These are phyloP conservation scores for Tylopilus vinaceipallidus DNA, from an alignment of 768 basidiomycete genomes.

Conservation along the genomic window DNA sequence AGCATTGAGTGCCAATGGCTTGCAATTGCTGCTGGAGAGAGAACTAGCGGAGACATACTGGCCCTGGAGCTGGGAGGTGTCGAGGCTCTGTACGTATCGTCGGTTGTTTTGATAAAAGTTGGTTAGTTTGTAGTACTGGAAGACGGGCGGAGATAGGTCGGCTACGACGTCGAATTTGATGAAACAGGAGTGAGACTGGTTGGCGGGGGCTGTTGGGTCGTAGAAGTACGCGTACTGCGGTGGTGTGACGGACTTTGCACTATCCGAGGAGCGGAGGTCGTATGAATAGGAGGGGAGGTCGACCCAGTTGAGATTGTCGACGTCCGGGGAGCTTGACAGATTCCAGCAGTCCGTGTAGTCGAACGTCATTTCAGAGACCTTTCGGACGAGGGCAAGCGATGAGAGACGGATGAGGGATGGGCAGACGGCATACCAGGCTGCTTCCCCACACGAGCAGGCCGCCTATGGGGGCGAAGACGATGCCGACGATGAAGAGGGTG, in stretches of 20 bases:
- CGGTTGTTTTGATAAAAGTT: conserved; percentile 99
- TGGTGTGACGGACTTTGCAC: conserved; percentile 41
- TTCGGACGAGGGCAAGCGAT: conserved; percentile 13
- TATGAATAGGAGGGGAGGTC: conserved; percentile 66
- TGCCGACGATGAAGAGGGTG: conserved; percentile 90
- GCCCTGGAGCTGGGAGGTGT: conserved; percentile 84
- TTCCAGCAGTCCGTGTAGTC: conserved; percentile 94
- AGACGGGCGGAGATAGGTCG: conserved; percentile 68
- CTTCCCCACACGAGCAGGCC: conserved; percentile 93
- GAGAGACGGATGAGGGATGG: conserved; percentile 24
- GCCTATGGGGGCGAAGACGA: conserved; percentile 95
- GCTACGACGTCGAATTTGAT: conserved; percentile 83
- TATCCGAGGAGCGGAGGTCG: conserved; percentile 58
- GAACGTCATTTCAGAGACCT: conserved; percentile 91
- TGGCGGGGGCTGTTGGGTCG: conserved; percentile 42
- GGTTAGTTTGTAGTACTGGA: conserved; percentile 95
- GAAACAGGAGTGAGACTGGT: conserved; percentile 59
- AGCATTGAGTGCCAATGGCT: conserved; percentile 65
- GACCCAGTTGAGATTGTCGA: conserved; percentile 38
- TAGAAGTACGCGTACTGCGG: conserved; percentile 79
- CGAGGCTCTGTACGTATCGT: conserved; percentile 90
- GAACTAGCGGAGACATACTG: conserved; percentile 44
- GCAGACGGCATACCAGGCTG: conserved; percentile 46
- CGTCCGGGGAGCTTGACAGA: conserved; percentile 37
- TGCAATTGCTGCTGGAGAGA: conserved; percentile 79